These are phyloP conservation scores for Glonium stellatum DNA, from an alignment of 495 filamentous ascomycete genomes.

Conservation along the genomic window DNA sequence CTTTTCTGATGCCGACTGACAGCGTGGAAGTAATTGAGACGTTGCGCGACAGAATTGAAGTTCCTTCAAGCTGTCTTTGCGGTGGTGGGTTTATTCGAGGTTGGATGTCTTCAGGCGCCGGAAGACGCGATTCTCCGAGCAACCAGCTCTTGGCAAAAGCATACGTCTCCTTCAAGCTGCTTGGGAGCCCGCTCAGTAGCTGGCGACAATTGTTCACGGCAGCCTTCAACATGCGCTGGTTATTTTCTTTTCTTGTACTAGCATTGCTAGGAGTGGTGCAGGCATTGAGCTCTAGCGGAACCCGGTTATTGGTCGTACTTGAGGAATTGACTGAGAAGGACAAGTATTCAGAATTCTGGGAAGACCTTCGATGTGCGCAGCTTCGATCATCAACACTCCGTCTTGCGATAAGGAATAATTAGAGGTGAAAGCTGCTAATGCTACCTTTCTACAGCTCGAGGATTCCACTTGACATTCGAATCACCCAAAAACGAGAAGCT, in stretches of 20 bases:
- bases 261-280: constrained; percentile 58
- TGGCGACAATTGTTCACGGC: neutral
- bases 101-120: neutral
- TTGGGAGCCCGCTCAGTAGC: neutral
- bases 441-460: constrained; percentile 53
- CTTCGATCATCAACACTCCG: neutral
- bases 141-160: constrained; percentile 12
- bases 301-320: constrained; percentile 74
- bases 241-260: constrained; percentile 60
- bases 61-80: neutral
- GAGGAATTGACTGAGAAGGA: constrained; percentile 75
- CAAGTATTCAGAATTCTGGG: constrained; percentile 74
- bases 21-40: neutral
- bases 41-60: neutral
- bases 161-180: constrained; percentile 24
- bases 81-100: neutral
- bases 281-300: constrained; percentile 73
- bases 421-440: neutral
- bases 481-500: constrained; percentile 80
- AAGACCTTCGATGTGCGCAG: constrained; percentile 66
- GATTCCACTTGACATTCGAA: constrained; percentile 71
- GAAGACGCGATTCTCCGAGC: neutral
- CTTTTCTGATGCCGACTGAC: neutral
- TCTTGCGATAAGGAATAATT: neutral
- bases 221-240: constrained; percentile 61